A percentile compares a stretch with the other conserved stretches of the same genome.
Evolutionary conservation across 805 yeast genomes (phyloP).

Genomic region (Candida broadrunensis): DNA sequence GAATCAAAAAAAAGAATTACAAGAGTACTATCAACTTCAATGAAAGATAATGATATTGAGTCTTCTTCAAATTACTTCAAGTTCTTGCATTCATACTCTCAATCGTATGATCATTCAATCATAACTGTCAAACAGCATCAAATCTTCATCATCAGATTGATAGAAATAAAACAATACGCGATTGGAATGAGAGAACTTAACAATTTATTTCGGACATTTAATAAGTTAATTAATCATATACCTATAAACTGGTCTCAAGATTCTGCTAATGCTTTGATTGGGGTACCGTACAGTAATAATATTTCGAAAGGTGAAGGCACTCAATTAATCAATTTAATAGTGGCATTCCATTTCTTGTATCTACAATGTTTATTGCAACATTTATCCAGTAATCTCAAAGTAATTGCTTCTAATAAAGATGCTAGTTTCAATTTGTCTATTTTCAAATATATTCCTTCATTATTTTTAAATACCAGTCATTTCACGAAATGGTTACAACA

Average conservation of each 20-base stretch:
- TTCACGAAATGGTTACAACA: conserved; percentile 20
- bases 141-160: conserved; percentile 19
- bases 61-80: background rate
- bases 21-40: background rate
- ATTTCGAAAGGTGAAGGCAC: too few relatives aligned
- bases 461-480: conserved; percentile 15
- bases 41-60: background rate
- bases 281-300: background rate
- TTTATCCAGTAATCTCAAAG: conserved; percentile 15
- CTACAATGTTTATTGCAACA: conserved; percentile 24
- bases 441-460: conserved; percentile 11
- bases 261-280: background rate
- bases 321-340: conserved; percentile 7
- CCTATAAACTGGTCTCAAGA: background rate
- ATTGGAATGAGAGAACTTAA: conserved; percentile 14
- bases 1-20: background rate
- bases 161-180: conserved; percentile 12
- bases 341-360: conserved; percentile 26
- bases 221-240: conserved; percentile 7
- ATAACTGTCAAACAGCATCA: conserved; percentile 18
- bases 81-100: background rate
- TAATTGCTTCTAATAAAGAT: conserved; percentile 8
- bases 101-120: conserved; percentile 1
- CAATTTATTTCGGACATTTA: conserved; percentile 7
- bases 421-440: conserved; percentile 6